Conservation (phyloP, 2,329 filamentous ascomycete species). For the Huntiella abstrusa region DNA sequence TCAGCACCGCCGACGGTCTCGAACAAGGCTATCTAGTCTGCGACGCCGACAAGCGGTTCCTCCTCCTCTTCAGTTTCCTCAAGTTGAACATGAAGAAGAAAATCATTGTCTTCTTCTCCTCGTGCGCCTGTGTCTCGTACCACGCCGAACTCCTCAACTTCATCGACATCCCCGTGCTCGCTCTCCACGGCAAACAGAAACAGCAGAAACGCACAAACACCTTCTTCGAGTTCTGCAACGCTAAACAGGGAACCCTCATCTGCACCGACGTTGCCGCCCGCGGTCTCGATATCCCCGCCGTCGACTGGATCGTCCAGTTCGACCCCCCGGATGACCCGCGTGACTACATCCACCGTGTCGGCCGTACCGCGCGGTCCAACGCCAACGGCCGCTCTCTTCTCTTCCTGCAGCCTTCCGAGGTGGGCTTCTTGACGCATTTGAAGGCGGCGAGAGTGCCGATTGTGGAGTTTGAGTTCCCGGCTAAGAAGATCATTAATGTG, state of each 20-base stretch:
- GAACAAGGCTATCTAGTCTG: constrained; percentile 94
- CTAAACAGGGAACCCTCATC: constrained; percentile 70
- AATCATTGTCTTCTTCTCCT: constrained; percentile 91
- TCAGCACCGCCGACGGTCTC: constrained; percentile 78
- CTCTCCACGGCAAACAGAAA: constrained; percentile 88
- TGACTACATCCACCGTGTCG: constrained; percentile 90
- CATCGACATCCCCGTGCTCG: constrained; percentile 78
- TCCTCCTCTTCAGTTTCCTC: constrained; percentile 84
- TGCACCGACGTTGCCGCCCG: constrained; percentile 93
- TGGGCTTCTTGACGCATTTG: constrained; percentile 79
- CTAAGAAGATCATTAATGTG: constrained; percentile 79
- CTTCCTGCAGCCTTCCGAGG: constrained; percentile 81
- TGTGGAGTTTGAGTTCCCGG: constrained; percentile 88
- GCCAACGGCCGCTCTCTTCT: constrained; percentile 76
- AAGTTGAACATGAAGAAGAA: constrained; percentile 82
- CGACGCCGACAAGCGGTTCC: constrained; percentile 82
- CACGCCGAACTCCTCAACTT: constrained; percentile 92
- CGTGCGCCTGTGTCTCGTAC: constrained; percentile 87
- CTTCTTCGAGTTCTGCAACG: constrained; percentile 79
- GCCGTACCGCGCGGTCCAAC: constrained; percentile 71
- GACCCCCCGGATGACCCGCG: constrained; percentile 82
- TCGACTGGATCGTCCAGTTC: constrained; percentile 94
- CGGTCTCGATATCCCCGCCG: constrained; percentile 85
- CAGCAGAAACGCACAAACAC: constrained; percentile 98
- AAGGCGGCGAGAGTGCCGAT: constrained; percentile 84